Conservation (phyloP, 352 stramenopile genomes). For the Phytopythium kandeliae region DNA sequence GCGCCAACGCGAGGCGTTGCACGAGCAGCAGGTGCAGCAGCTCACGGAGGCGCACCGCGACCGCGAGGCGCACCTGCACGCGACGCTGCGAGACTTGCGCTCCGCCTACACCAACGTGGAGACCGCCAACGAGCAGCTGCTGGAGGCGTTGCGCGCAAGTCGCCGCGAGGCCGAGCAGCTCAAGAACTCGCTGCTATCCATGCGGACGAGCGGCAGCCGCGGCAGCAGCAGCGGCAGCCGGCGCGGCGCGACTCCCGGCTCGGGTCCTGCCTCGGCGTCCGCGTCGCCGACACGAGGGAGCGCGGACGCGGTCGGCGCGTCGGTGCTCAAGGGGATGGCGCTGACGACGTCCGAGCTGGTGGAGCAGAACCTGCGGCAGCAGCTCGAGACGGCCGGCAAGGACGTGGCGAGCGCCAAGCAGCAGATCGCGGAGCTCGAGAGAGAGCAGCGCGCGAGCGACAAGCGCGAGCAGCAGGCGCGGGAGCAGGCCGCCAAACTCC, state of each 20-base stretch:
- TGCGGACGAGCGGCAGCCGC: background rate
- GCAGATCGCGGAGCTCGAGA: slow-evolving; percentile 29
- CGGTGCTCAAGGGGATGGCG: slow-evolving; percentile 3
- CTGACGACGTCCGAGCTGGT: slow-evolving; percentile 7
- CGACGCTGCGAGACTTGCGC: slow-evolving; percentile 40
- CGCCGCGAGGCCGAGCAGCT: slow-evolving; percentile 41
- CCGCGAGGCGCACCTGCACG: slow-evolving; percentile 40
- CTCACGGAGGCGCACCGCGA: slow-evolving; percentile 32
- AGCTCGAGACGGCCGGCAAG: slow-evolving; percentile 27
- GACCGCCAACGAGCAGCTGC: slow-evolving; percentile 41
- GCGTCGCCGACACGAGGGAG: background rate
- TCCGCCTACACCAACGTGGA: slow-evolving; percentile 43
- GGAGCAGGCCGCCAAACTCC: slow-evolving; percentile 18
- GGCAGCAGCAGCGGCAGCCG: background rate
- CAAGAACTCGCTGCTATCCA: slow-evolving; percentile 36
- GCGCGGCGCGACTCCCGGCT: slow-evolving; percentile 10
- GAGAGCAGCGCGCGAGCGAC: slow-evolving; percentile 22
- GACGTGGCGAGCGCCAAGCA: slow-evolving; percentile 32
- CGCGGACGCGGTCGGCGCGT: background rate
- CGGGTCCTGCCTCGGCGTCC: no score
- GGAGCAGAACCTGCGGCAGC: slow-evolving; percentile 42
- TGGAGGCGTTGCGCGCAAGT: slow-evolving; percentile 35
- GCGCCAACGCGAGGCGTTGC: slow-evolving; percentile 37
- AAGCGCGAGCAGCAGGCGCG: slow-evolving; percentile 20
- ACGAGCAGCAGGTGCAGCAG: slow-evolving; percentile 38